Evolutionary conservation across 129 eudicot species (phyloP).

Genomic region (Artemisia argyi): DNA sequence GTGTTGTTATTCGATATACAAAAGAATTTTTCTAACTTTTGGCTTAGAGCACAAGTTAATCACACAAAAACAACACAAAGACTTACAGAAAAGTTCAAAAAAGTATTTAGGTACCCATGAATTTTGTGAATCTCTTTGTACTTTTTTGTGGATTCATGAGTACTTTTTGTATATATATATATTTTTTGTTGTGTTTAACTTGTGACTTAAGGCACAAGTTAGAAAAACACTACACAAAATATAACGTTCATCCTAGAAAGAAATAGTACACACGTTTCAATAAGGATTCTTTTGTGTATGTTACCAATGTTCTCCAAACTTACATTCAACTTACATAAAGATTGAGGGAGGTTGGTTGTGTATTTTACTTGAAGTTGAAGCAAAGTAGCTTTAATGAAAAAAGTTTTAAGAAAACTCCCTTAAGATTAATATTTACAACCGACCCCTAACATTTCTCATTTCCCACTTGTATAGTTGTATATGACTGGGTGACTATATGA

Average conservation of each 20-base stretch:
- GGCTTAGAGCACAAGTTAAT: too few relatives aligned
- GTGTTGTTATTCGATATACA: too few relatives aligned
- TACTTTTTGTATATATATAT: too few relatives aligned
- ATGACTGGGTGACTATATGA: neutral
- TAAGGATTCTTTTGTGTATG: constrained; percentile 29
- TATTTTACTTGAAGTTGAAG: constrained; percentile 31
- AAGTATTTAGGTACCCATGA: too few relatives aligned
- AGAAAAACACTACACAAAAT: too few relatives aligned
- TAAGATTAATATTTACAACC: neutral
- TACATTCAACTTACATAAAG: constrained; percentile 9
- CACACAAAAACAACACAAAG: too few relatives aligned
- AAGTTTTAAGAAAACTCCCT: constrained; percentile 9
- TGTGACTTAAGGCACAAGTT: too few relatives aligned
- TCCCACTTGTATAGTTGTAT: constrained; percentile 12
- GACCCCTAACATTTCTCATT: constrained; percentile 19
- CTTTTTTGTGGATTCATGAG: too few relatives aligned
- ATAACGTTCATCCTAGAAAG: neutral
- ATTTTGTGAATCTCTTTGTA: too few relatives aligned
- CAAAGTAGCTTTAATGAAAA: constrained; percentile 22
- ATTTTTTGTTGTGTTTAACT: too few relatives aligned
- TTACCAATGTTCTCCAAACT: constrained; percentile 29
- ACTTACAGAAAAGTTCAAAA: too few relatives aligned
- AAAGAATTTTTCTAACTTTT: too few relatives aligned
- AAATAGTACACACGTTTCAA: constrained; percentile 22
- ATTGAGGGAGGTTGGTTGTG: constrained; percentile 8